Evolutionary conservation across 306 rosid genomes (phyloP), one percentile per base, ranked within the genome.

Genomic region (Geum urbanum): DNA sequence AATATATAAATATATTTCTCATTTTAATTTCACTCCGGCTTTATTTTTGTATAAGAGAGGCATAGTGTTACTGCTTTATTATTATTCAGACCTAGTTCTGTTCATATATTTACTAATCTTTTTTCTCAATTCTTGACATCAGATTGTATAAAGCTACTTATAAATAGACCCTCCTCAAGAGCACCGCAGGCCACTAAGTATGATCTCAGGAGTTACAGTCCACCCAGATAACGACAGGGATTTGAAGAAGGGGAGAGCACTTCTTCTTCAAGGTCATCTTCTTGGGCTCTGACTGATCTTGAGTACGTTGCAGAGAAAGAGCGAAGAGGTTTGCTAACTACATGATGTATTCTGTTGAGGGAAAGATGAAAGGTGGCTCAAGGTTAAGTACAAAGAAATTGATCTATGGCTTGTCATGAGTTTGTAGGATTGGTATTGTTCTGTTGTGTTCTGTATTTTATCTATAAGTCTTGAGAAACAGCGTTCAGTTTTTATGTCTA

Each of bases 331-430:
- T 94, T 71, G 95, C 96, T 8, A 78, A 86, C 75, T 94, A 94
- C 73, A 94, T 90, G 69, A 85, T 90, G 96, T 94, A 90, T 46
- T 77, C 97, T 50, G 95, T 82, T 7, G 98, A 94, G 73, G 97
- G 97, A 1, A 85, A 90, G 58, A 76, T 90, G 87, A 94, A 88
- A 83, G 90, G 86, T 94, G 98, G 98, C 84, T 94, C 37, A 94
- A 94, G 78, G 76, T 86, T 50, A 88, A 76, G 82, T 94, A 85
- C 79, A 83, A 90, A 2, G 83, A 78, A 78, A 44, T 89, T 90
- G 44, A 59, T 92, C 66, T 81, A 92, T 79, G 91, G 94, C 24
- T 85, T 88, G 91, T 86, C 84, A 86, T 79, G 80, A 71, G 59
- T 60, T 50, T n/a, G 54, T 32, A 35, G 45, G 66, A 27, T 66